Evolutionary conservation across 73 alveolate genomes (phyloP), one percentile per base, ranked within the genome.

Genomic region (Tetrahymena thermophila): DNA sequence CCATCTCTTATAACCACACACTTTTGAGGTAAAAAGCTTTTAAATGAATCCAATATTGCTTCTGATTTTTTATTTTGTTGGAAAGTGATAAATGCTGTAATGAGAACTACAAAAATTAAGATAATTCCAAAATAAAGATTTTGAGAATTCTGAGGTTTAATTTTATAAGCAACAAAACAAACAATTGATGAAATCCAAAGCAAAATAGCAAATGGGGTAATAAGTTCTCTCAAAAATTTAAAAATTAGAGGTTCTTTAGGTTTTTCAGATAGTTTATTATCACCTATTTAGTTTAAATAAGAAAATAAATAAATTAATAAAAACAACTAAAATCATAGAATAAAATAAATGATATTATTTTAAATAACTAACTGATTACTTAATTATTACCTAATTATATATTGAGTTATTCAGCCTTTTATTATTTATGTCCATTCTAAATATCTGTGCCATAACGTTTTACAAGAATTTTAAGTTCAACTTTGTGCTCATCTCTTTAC

Each of bases 81-180:
- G 97, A 83, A 97, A 35, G 97, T 83, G 95, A 97, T 97, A 50
- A 94, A n/a, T 28, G 98, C 99, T 10, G 98, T 97, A 37, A 97
- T 34, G 34, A 97, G 28, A 35, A 97, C 96, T 93, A 97, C 98
- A 10, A 93, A 31, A 28, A 95, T 85, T 11, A 97, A 94, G 58
- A 97, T 97, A 40, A 97, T 57, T 17, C 97, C 99, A 71, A 97
- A 85, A 93, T 97, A 97, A 35, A 97, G 93, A 83, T 97, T 97
- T 34, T 96, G 93, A 85, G 97, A 97, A 95, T 97, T 99, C 17
- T 35, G 93, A 16, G 97, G 97, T 15, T 89, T 38, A 28, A 98
- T 95, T 10, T 99, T 99, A 97, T 97, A 98, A n/a, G 98, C 98
- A 34, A 97, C 57, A 93, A 98, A 98, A 93, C 99, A 98, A 56